Evolutionary conservation across 257 asterid genomes (phyloP), one percentile per base, ranked within the genome.

Genomic region (Orobanche coerulescens): DNA sequence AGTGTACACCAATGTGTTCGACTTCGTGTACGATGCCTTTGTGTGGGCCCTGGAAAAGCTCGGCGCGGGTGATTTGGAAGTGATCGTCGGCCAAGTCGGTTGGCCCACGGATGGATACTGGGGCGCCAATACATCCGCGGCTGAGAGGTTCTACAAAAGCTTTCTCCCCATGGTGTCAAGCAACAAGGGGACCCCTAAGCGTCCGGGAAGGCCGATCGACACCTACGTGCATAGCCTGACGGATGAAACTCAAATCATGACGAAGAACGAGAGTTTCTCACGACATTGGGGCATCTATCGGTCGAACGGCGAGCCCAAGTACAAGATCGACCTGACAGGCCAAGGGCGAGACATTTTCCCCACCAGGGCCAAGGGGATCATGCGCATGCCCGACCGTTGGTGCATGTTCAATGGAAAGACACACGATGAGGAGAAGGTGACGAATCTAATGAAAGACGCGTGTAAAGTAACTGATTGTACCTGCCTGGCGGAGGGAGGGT

Each of bases 51-150:
- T 80, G 2, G 44, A 22, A 1, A 75, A 73, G 15, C n/a, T 24
- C 2, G 75, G 73, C 1, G 42, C 14, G 4, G n/a, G 60, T 0
- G 49, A 58, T 26, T 0, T 73, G 22, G 16, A 46, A 0, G 20
- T 82, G 5, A 33, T 59, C 3, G 44, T 75, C 0, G 62, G 67
- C 20, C 59, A 51, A 9, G 15, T 77, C 1, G 84, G 84, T 0
- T 82, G 84, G 86, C 85, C 87, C 0, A 83, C 85, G 0, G 87
- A 83, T 12, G 85, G 85, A 2, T 40, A 3, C 36, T 12, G 5
- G 0, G 52, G 66, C 0, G 85, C 80, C 10, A 67, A n/a, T 15
- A 10, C 52, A 10, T 4, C 33, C 3, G 12, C 19, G 0, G 81
- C 83, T 0, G 80, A 78, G 58, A 56, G 78, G n/a, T 81, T 64